Evolutionary conservation across 1,284 basidiomycete species (phyloP), one percentile per base, ranked within the genome.

Genomic region (Puccinia novopanici): DNA sequence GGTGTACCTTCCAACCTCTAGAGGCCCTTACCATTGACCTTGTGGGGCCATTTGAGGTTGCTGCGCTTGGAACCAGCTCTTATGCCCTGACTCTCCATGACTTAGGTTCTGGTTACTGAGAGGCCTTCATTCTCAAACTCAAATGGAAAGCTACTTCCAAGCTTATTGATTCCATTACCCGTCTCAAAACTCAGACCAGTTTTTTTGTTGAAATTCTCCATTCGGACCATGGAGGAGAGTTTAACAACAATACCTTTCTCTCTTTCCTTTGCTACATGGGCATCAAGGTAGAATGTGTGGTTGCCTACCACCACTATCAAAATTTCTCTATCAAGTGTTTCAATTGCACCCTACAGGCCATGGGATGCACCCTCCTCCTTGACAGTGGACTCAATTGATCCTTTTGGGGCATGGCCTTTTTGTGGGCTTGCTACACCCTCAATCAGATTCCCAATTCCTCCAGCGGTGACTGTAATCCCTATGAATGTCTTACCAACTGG

Each of bases 151-250:
- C 55, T 3, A 24, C 54, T 22, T 2, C 13, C 2, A 5, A 9
- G 4, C 9, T 67, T 1, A 67, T 45, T 9, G 22, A 42, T 22
- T 4, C 24, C 17, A 48, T 67, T n/a, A 67, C 37, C 10, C 34
- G 22, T 2, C 2, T 67, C 19, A 40, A 67, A 48, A 2, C 3
- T 5, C 24, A 22, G 30, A 75, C 73, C 0, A 22, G 12, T 13
- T 3, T 10, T 2, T 19, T 24, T 8, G 3, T 75, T 0, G 63
- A 75, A 19, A 30, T 15, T 4, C 3, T 75, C 1, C 17, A 57
- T 9, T 61, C n/a, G 3, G 30, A 75, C 27, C 42, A 61, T 59
- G 73, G 73, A 24, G 65, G 65, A 12, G 45, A 67, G 27, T 67
- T 45, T 15, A 45, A 45, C 15, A 45, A 45, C 45, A 45, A 45